Conservation (phyloP, 371 early-diverging fungal genomes). For the Smittium culicis region DNA sequence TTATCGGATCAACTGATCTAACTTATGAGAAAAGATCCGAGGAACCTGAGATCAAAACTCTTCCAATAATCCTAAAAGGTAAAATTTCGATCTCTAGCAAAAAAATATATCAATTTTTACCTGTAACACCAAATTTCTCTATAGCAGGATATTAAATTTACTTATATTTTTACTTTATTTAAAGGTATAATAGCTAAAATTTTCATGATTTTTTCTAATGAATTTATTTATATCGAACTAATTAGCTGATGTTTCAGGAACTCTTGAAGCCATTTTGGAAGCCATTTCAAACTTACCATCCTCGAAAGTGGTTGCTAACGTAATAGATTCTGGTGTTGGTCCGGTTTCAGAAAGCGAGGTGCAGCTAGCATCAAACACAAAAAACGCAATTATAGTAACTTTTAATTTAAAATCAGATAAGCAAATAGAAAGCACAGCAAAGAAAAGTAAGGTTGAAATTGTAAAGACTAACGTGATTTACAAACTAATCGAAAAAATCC, state of each 20-base stretch:
- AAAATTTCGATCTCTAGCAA: too few species aligned
- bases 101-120: too few species aligned
- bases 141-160: too few species aligned
- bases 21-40: not conserved
- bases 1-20: constrained; percentile 18
- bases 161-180: too few species aligned
- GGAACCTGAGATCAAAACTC: not conserved
- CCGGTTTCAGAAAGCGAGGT: constrained; percentile 66
- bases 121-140: too few species aligned
- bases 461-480: constrained; percentile 71
- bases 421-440: constrained; percentile 47
- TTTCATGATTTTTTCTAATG: too few species aligned
- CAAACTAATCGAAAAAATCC: constrained; percentile 73
- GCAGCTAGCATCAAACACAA: constrained; percentile 47
- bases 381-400: constrained; percentile 47
- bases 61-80: not conserved
- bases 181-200: too few species aligned
- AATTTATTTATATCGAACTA: constrained; percentile 16
- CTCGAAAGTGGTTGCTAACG: constrained; percentile 56
- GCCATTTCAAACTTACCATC: constrained; percentile 60
- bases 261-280: constrained; percentile 77
- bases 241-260: constrained; percentile 84
- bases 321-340: constrained; percentile 72
- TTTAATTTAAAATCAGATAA: constrained; percentile 80
- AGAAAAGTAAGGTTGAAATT: constrained; percentile 45